Evolutionary conservation across 768 basidiomycete genomes (phyloP).

Genomic region (Boletales sp.): DNA sequence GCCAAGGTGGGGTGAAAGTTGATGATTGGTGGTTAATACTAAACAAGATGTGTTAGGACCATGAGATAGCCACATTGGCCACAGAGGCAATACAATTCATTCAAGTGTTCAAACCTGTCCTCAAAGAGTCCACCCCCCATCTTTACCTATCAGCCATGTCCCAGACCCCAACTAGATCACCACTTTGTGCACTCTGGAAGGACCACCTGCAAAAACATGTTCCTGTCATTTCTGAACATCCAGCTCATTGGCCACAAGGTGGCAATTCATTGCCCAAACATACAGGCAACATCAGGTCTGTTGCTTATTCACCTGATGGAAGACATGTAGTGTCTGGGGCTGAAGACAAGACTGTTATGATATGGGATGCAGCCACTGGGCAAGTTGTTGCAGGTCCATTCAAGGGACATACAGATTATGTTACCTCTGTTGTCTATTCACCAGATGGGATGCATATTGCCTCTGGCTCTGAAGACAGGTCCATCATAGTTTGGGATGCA

Average conservation of each 20-base stretch:
- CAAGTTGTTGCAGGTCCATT: too few relatives aligned
- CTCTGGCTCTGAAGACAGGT: too few relatives aligned
- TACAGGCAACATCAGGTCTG: neutral
- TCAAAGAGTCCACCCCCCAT: neutral
- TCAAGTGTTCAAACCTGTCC: neutral
- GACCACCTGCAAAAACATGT: neutral
- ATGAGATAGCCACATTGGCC: neutral
- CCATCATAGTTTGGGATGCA: too few relatives aligned
- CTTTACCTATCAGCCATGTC: neutral
- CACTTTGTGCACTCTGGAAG: neutral
- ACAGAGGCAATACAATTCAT: neutral
- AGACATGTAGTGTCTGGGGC: too few relatives aligned
- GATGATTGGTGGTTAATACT: neutral
- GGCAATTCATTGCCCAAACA: neutral
- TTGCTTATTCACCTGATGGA: too few relatives aligned
- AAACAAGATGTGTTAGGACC: neutral
- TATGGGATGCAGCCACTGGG: too few relatives aligned
- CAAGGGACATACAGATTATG: too few relatives aligned
- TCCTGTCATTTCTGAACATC: neutral
- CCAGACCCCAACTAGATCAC: neutral
- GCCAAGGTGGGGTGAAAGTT: neutral
- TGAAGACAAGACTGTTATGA: too few relatives aligned
- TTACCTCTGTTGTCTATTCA: too few relatives aligned
- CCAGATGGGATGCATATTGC: too few relatives aligned
- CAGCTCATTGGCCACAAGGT: neutral